phyloP scores from a whole-genome alignment of 371 early-diverging fungal species.

The Conidiobolus incongruus region DNA sequence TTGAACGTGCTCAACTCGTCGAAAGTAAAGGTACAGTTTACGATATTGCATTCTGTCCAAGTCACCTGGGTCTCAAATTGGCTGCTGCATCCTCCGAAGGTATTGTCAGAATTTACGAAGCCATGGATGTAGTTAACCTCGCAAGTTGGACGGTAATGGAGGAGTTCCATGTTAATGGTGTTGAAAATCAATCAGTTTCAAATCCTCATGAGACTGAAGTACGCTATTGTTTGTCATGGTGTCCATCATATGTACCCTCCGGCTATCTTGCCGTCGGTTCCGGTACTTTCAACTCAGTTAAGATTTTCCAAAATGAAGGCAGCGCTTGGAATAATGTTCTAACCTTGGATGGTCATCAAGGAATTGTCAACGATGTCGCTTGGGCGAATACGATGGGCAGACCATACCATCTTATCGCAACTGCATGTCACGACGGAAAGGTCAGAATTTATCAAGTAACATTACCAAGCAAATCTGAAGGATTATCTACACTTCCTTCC shows the following conservation, averaged over 20 bases:
- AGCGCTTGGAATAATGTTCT: conserved; percentile 33
- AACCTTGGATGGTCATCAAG: conserved; percentile 34
- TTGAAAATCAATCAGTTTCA: conserved; percentile 9
- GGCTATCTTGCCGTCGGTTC: conserved; percentile 75
- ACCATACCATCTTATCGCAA: conserved; percentile 78
- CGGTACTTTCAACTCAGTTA: conserved; percentile 56
- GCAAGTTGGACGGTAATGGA: conserved; percentile 62
- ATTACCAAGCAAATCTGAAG: too few relatives aligned
- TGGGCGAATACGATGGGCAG: conserved; percentile 80
- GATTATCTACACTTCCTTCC: too few relatives aligned
- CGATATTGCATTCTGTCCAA: conserved; percentile 76
- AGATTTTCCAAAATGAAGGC: conserved; percentile 33
- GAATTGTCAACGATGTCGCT: conserved; percentile 51
- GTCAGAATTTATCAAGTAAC: conserved; percentile 69
- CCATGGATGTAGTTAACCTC: conserved; percentile 56
- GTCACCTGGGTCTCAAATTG: conserved; percentile 47
- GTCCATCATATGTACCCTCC: conserved; percentile 49
- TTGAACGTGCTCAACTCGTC: conserved; percentile 31
- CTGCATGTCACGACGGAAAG: conserved; percentile 62
- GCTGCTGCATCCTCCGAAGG: conserved; percentile 77
- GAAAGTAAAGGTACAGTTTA: conserved; percentile 57
- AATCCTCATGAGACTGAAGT: conserved; percentile 22
- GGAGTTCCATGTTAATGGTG: conserved; percentile 24
- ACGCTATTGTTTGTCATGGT: conserved; percentile 64
- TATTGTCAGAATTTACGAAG: conserved; percentile 71